Evolutionary conservation across 805 yeast genomes (phyloP), one percentile per base, ranked within the genome.

Genomic region (Crinitomyces ghanaensis): DNA sequence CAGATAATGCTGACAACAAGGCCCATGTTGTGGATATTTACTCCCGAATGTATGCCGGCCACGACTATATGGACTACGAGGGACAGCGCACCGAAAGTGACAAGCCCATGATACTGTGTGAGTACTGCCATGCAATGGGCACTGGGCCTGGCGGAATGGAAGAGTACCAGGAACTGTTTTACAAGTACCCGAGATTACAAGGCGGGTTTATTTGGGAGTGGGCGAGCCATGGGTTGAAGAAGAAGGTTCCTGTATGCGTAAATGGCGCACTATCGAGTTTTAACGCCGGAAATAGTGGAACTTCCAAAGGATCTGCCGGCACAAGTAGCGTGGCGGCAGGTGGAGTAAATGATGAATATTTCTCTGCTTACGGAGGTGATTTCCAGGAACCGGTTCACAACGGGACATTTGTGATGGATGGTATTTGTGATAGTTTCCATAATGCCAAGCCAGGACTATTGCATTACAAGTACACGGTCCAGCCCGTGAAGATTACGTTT

Each of bases 161-260:
- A 30, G 60, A 57, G 29, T 59, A 59, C 31, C 50, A 49, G 40
- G 58, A 57, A 8, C 30, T 49, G 21, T 56, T 59, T 39, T 44
- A 54, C 19, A 47, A 53, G 31, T 36, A 52, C 31, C 46, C 44
- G 2, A 34, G 48, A 12, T 31, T 57, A 6, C 60, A 54, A 36
- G 63, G 63, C 14, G 63, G 63, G 6, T 58, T 56, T 39, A 44
- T 58, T 6, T 59, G 63, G 63, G 63, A 59, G 39, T 59, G 63
- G 63, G 56, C 56, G 8, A 57, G 57, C 37, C 63, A 59, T 39
- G 63, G 63, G 4, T 28, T 58, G 7, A 19, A n/a, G 15, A 41
- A 28, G 15, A 25, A 26, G 21, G 35, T 37, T 14, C 33, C 36
- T 12, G 41, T 16, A 8, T n/a, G n/a, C n/a, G n/a, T n/a, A n/a